A percentile compares a stretch with the other conserved stretches of the same genome.
These are phyloP conservation scores for Gossypium lobatum DNA, from an alignment of 441 rosid genomes.

Conservation along the genomic window DNA sequence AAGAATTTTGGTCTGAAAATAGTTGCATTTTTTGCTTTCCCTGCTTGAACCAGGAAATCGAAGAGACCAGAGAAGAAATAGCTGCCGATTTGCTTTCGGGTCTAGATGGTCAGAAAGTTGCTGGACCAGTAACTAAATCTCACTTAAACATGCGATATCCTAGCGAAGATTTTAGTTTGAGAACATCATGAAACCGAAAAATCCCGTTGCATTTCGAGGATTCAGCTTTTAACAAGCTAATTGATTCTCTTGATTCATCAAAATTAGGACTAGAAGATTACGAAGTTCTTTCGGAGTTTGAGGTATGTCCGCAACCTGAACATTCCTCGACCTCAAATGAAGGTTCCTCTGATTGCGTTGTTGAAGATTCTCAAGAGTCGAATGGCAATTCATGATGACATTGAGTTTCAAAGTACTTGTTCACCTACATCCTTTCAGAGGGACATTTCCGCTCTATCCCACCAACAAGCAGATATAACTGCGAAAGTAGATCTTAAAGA, in stretches of 20 bases:
- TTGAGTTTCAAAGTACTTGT: slow-evolving; percentile 15
- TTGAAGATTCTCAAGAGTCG: slow-evolving; percentile 37
- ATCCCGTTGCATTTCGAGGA: slow-evolving; percentile 19
- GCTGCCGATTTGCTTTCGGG: slow-evolving; percentile 25
- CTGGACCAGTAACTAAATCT: slow-evolving; percentile 10
- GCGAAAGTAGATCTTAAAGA: slow-evolving; percentile 12
- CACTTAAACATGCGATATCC: not conserved
- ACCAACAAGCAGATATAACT: slow-evolving; percentile 16
- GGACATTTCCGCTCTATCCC: slow-evolving; percentile 14
- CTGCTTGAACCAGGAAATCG: slow-evolving; percentile 43
- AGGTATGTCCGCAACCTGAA: slow-evolving; percentile 16
- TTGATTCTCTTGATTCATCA: slow-evolving; percentile 27
- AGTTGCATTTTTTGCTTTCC: not conserved
- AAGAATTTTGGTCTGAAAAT: not conserved
- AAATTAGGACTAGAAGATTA: slow-evolving; percentile 23
- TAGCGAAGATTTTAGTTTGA: slow-evolving; percentile 1
- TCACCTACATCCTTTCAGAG: slow-evolving; percentile 12
- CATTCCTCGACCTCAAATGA: slow-evolving; percentile 23
- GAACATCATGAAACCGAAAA: slow-evolving; percentile 16
- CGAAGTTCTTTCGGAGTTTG: slow-evolving; percentile 16
- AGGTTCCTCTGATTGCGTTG: slow-evolving; percentile 18
- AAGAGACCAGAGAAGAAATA: slow-evolving; percentile 31
- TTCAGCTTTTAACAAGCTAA: slow-evolving; percentile 19
- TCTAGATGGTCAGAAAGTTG: slow-evolving; percentile 14
- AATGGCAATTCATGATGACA: slow-evolving; percentile 10